Percentiles rank a stretch among this genome's conserved stretches.
Conservation (phyloP, 805 yeast genomes). For the Kuraishia borneana region DNA sequence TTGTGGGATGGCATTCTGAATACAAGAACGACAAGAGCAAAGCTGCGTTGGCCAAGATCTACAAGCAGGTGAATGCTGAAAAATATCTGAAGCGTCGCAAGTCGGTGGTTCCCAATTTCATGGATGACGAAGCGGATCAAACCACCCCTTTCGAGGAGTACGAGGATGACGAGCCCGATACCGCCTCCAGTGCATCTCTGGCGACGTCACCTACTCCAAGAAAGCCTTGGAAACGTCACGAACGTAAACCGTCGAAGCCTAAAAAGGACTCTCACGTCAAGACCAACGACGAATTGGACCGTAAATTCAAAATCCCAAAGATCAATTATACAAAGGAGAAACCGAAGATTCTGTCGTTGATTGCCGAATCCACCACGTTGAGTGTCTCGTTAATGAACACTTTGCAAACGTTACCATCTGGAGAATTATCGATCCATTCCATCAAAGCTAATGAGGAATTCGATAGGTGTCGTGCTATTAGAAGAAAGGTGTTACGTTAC, state of each 20-base stretch:
- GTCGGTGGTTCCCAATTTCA: conserved; percentile 24
- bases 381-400: conserved; percentile 62
- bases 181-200: not conserved
- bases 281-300: conserved; percentile 27
- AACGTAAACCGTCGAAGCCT: too few species aligned
- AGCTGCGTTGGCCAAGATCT: conserved; percentile 34
- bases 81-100: conserved; percentile 4
- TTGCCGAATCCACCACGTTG: conserved; percentile 68
- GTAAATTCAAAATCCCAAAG: conserved; percentile 50
- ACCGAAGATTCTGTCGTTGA: conserved; percentile 54
- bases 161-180: conserved; percentile 11
- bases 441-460: conserved; percentile 51
- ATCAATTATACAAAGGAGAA: conserved; percentile 61
- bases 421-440: conserved; percentile 53
- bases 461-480: conserved; percentile 59
- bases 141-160: conserved; percentile 23
- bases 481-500: conserved; percentile 72
- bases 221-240: conserved; percentile 1
- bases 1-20: conserved; percentile 58
- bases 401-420: conserved; percentile 29
- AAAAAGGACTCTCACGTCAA: conserved; percentile 8
- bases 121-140: conserved; percentile 42
- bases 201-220: not conserved
- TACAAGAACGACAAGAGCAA: conserved; percentile 38
- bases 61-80: conserved; percentile 27